Evolutionary conservation across 495 filamentous ascomycete species (phyloP).

Genomic region (Penicillium flavigenum): DNA sequence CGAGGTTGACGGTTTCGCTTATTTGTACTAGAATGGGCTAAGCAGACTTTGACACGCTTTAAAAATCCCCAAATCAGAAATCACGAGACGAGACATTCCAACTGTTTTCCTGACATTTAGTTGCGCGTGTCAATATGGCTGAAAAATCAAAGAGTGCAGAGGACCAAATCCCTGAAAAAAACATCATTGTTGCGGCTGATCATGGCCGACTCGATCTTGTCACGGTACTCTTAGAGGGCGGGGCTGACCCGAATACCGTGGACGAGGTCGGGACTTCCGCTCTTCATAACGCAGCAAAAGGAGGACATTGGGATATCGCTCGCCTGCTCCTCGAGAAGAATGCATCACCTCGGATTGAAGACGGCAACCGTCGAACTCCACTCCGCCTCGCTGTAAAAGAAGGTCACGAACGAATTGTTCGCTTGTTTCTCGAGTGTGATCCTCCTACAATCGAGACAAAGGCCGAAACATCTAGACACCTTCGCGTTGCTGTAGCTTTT

Average conservation of each 20-base stretch:
- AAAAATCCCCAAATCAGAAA: background rate
- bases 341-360: background rate
- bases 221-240: background rate
- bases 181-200: background rate
- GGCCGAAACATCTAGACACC: background rate
- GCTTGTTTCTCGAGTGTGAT: background rate
- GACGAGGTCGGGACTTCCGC: background rate
- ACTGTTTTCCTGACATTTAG: background rate
- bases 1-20: background rate
- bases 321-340: background rate
- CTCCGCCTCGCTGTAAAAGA: background rate
- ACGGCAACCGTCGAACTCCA: background rate
- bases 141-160: background rate
- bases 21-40: background rate
- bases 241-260: background rate
- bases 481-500: background rate
- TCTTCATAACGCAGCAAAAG: background rate
- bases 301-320: background rate
- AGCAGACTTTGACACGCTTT: background rate
- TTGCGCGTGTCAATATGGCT: background rate
- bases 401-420: background rate
- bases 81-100: background rate
- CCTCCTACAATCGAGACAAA: background rate
- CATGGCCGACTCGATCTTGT: background rate
- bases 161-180: background rate